Percentiles rank a stretch among this genome's conserved stretches.
Evolutionary conservation across 2,329 filamentous ascomycete genomes (phyloP).

Genomic region (Beauveria sp.): DNA sequence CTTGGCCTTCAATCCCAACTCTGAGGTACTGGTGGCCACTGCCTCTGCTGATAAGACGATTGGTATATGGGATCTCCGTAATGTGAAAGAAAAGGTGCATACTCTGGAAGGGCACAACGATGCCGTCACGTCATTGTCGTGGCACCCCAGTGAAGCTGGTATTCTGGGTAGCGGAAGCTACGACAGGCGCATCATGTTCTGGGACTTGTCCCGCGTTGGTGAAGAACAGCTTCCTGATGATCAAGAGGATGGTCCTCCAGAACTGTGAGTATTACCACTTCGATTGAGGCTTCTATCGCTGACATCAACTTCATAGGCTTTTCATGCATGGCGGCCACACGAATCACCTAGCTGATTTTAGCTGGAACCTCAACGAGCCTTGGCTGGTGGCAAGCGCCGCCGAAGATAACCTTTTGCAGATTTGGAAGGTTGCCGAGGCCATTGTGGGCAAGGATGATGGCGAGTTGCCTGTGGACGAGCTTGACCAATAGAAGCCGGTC

Average conservation of each 20-base stretch:
- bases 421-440: constrained; percentile 80
- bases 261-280: constrained; percentile 58
- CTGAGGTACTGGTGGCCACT: constrained; percentile 85
- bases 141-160: constrained; percentile 86
- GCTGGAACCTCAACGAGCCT: constrained; percentile 93
- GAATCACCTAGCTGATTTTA: constrained; percentile 92
- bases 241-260: constrained; percentile 87
- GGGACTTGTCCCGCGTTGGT: constrained; percentile 87
- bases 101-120: constrained; percentile 82
- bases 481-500: constrained; percentile 49
- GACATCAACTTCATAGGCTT: constrained; percentile 42
- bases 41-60: constrained; percentile 94
- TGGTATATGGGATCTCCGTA: constrained; percentile 89
- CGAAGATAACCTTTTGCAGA: constrained; percentile 93
- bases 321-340: constrained; percentile 99
- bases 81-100: constrained; percentile 84
- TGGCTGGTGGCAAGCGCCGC: constrained; percentile 95
- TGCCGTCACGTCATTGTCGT: constrained; percentile 83
- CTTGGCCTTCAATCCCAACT: constrained; percentile 86
- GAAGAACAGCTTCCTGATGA: constrained; percentile 95
- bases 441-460: constrained; percentile 73
- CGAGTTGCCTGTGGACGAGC: constrained; percentile 68
- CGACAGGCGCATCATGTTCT: constrained; percentile 89
- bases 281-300: neutral
- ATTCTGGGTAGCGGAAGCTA: constrained; percentile 89